These are phyloP conservation scores for Aspergillus hortae DNA, from an alignment of 2,329 filamentous ascomycete species.

Conservation along the genomic window DNA sequence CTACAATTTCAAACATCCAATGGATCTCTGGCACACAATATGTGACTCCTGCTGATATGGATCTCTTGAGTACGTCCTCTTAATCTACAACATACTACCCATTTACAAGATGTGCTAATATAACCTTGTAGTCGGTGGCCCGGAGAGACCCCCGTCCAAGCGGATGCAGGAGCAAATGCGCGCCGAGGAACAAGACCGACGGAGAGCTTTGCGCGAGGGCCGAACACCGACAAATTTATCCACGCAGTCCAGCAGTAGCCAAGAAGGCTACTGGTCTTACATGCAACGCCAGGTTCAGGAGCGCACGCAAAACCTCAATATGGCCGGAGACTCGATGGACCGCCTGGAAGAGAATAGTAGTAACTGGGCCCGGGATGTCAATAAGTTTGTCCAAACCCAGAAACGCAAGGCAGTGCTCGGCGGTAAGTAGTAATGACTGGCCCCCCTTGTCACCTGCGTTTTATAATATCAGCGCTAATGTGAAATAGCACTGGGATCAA, in stretches of 20 bases:
- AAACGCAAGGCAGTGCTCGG: slow-evolving; percentile 81
- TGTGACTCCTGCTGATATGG: slow-evolving; percentile 80
- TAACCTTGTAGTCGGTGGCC: slow-evolving; percentile 62
- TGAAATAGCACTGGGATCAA: slow-evolving; percentile 35
- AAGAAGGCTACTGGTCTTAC: slow-evolving; percentile 71
- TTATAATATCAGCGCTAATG: too few species aligned
- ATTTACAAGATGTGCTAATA: neutral
- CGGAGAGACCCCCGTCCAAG: slow-evolving; percentile 82
- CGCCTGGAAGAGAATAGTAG: slow-evolving; percentile 74
- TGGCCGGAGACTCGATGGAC: slow-evolving; percentile 83
- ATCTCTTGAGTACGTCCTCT: slow-evolving; percentile 62
- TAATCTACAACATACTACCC: neutral
- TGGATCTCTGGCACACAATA: slow-evolving; percentile 97
- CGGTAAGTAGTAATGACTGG: slow-evolving; percentile 36
- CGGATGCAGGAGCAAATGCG: slow-evolving; percentile 78
- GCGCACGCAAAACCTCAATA: slow-evolving; percentile 78
- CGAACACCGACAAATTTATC: slow-evolving; percentile 25
- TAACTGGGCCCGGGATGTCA: slow-evolving; percentile 82
- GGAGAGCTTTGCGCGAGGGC: slow-evolving; percentile 36
- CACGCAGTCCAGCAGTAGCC: slow-evolving; percentile 37
- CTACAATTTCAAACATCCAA: slow-evolving; percentile 91
- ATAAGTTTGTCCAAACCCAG: slow-evolving; percentile 80
- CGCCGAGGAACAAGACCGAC: slow-evolving; percentile 63
- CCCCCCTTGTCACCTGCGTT: too few species aligned
- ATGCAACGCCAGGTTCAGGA: slow-evolving; percentile 85